Percentiles rank a stretch among this genome's conserved stretches.
These are phyloP conservation scores for Andalucia godoyi DNA, from an alignment of 78 protist species.

Conservation along the genomic window DNA sequence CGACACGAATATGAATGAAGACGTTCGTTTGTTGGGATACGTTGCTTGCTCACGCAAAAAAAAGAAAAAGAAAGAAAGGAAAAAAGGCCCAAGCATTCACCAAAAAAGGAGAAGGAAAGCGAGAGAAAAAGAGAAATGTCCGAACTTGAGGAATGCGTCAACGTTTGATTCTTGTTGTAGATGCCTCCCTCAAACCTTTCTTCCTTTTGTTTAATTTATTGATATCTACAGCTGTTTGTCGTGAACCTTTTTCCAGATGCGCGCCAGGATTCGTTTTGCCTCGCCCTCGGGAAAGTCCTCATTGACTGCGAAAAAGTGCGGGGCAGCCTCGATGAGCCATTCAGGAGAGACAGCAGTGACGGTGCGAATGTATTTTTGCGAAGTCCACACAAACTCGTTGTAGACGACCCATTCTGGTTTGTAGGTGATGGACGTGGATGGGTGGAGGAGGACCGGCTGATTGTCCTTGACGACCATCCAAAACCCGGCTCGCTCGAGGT, in stretches of 20 bases:
- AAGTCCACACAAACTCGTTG: conserved; percentile 95
- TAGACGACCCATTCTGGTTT: conserved; percentile 93
- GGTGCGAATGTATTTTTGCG: conserved; percentile 86
- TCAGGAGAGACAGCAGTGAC: conserved; percentile 73
- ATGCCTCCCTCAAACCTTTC: not conserved
- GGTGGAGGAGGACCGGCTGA: conserved; percentile 86
- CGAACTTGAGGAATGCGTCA: no score
- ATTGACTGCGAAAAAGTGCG: conserved; percentile 71
- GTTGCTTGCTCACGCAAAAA: no score
- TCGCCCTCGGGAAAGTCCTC: conserved; percentile 62
- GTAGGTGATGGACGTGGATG: conserved; percentile 74
- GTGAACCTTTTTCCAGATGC: not conserved
- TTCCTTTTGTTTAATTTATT: not conserved
- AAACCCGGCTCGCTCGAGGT: conserved; percentile 80
- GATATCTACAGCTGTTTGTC: not conserved
- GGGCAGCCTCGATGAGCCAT: conserved; percentile 77
- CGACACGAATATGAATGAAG: no score
- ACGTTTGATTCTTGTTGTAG: not conserved
- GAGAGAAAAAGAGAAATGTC: no score
- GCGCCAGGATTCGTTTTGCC: conserved; percentile 25
- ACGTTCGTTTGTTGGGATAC: no score
- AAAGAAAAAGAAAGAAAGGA: no score
- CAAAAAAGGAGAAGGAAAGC: no score
- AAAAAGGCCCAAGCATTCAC: no score
- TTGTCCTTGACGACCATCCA: conserved; percentile 93